Percentiles rank a stretch among this genome's conserved stretches.
Evolutionary conservation across 441 rosid species (phyloP).

Genomic region (Erodium chrysanthum): DNA sequence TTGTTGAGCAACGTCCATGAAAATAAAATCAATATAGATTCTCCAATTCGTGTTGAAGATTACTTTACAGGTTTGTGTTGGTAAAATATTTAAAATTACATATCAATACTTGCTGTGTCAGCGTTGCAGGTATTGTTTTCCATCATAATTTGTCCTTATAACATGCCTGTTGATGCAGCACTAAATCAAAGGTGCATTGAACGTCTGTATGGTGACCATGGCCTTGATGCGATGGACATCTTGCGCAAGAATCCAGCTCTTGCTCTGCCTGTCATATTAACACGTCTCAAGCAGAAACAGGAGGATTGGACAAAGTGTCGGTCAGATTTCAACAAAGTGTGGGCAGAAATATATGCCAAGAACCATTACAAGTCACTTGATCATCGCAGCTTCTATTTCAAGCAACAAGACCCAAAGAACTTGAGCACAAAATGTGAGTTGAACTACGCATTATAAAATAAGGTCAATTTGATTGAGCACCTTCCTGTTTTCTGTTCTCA

Average conservation of each 20-base stretch:
- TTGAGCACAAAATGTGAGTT: constrained; percentile 78
- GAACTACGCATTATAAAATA: constrained; percentile 4
- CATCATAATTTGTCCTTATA: not conserved
- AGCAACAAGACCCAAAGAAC: constrained; percentile 91
- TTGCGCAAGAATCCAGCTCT: constrained; percentile 71
- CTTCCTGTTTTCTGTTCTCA: constrained; percentile 12
- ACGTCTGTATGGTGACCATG: constrained; percentile 91
- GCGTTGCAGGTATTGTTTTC: constrained; percentile 7
- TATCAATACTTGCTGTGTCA: not conserved
- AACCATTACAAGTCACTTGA: constrained; percentile 94
- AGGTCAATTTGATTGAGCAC: not conserved
- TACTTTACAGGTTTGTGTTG: constrained; percentile 61
- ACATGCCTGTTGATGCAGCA: constrained; percentile 35
- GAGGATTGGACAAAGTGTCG: constrained; percentile 96
- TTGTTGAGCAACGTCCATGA: constrained; percentile 58
- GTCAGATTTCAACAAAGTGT: constrained; percentile 86
- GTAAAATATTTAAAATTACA: constrained; percentile 17
- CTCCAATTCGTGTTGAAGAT: constrained; percentile 58
- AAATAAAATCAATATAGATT: constrained; percentile 45
- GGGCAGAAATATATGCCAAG: constrained; percentile 92
- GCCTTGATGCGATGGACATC: constrained; percentile 86
- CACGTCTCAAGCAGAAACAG: constrained; percentile 94
- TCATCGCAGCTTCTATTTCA: constrained; percentile 94
- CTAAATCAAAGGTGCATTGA: constrained; percentile 85
- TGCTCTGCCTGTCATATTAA: constrained; percentile 85